Percentiles rank a stretch among this genome's conserved stretches.
phyloP scores from a whole-genome alignment of 2,329 filamentous ascomycete species.

The Periconia digitata region DNA sequence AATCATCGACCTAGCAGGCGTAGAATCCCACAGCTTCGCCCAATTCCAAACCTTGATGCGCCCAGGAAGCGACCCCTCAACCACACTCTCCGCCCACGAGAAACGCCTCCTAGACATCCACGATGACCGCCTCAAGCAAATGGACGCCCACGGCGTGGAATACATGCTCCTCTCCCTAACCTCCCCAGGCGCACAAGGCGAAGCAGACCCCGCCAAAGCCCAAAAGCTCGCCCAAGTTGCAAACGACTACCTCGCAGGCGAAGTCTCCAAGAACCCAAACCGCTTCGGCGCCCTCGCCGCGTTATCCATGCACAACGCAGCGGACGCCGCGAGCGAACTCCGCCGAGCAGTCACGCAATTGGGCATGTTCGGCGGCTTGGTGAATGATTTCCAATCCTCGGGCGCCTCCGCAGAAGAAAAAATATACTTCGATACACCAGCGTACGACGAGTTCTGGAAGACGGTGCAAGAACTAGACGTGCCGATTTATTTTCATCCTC shows the following conservation, averaged over 20 bases:
- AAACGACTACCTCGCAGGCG: conserved; percentile 29
- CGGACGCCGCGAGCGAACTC: conserved; percentile 33
- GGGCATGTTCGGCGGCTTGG: conserved; percentile 64
- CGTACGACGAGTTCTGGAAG: conserved; percentile 37
- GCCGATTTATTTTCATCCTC: conserved; percentile 38
- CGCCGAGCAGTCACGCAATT: conserved; percentile 37
- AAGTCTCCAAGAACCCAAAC: conserved; percentile 29
- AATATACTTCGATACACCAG: conserved; percentile 35
- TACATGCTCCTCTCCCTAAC: conserved; percentile 34
- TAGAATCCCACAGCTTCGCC: conserved; percentile 28
- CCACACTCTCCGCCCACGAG: conserved; percentile 27
- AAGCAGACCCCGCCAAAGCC: conserved; percentile 25
- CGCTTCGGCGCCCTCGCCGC: conserved; percentile 31
- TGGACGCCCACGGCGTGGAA: conserved; percentile 34
- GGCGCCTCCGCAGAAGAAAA: conserved; percentile 30
- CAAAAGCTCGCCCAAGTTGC: conserved; percentile 25
- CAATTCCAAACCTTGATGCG: conserved; percentile 29
- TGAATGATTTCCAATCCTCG: conserved; percentile 45
- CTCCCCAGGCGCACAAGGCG: conserved; percentile 29
- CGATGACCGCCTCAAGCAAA: conserved; percentile 24
- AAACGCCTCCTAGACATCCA: conserved; percentile 30
- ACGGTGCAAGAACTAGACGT: conserved; percentile 35
- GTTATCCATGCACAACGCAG: conserved; percentile 37
- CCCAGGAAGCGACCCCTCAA: conserved; percentile 20
- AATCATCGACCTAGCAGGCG: conserved; percentile 29